Evolutionary conservation across 331 rosid genomes (phyloP), one percentile per base, ranked within the genome.

Genomic region (Dryas integrifolia): DNA sequence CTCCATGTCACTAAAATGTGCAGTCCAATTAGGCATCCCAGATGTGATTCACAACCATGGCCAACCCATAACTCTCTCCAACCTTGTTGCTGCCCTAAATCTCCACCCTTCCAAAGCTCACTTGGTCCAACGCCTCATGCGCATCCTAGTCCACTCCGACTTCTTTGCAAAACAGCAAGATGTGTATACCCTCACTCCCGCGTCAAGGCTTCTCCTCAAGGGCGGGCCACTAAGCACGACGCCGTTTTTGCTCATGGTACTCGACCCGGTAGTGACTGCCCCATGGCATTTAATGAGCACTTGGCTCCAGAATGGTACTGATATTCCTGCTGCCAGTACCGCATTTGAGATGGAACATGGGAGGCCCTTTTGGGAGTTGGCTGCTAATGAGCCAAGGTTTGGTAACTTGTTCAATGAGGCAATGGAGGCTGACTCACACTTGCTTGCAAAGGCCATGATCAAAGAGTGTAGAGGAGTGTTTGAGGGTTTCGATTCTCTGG

Each of bases 1-100:
- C 7, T 77, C 87, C 26, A 82, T 82, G 91, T 78, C 85, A 9
- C 85, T 88, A 9, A 86, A 88, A 81, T 80, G 81, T n/a, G 83
- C 81, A 0, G 26, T 84, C 3, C 79, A 88, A 0, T 60, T 86
- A 9, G 76, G 71, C 47, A 86, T 86, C 26, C 89, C 87, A 26
- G 86, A 86, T 26, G 46, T 35, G 47, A 88, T 88, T 72, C 82
- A 82, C 66, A 82, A 62, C 51, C 74, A 86, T 70, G 89, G 85
- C 73, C 39, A 82, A 43, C 83, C 90, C 43, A 76, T 88, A 53
- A 45, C 86, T 39, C 85, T 82, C 1, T 45, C 87, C 2, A 47
- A 73, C 6, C 87, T 86, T 52, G 57, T 81, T 18, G 18, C 77
- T 7, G 67, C 69, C 6, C 79, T 88, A 4, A 80, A 58, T 26